Evolutionary conservation across 148 eudicot species (phyloP).

Genomic region (Cornus suecica): DNA sequence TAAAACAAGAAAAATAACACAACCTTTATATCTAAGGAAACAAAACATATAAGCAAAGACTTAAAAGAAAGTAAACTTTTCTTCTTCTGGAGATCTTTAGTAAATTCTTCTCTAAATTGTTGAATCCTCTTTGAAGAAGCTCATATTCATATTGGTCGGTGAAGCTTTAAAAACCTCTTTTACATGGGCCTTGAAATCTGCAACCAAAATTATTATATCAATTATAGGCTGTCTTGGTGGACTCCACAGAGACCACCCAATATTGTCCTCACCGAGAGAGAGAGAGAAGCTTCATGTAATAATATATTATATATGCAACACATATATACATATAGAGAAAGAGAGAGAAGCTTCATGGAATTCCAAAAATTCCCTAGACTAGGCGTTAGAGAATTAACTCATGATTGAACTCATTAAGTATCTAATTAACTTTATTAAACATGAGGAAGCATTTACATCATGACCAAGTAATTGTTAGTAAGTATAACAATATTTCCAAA

Average conservation of each 20-base stretch:
- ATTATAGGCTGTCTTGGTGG: neutral
- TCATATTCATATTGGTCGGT: constrained; percentile 6
- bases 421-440: neutral
- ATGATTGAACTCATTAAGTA: neutral
- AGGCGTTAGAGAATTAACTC: neutral
- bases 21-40: too few relatives aligned
- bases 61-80: neutral
- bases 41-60: neutral
- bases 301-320: neutral
- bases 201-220: neutral
- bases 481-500: neutral
- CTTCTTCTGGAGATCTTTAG: neutral
- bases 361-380: neutral
- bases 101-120: neutral
- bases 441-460: neutral
- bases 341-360: neutral
- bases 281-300: neutral
- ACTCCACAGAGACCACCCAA: constrained; percentile 1
- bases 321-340: constrained; percentile 12
- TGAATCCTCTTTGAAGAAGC: constrained; percentile 10
- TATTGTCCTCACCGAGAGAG: neutral
- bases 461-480: neutral
- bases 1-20: neutral
- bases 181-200: constrained; percentile 20
- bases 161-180: constrained; percentile 7